phyloP scores from a whole-genome alignment of 1,139 yeast species.

The Hyphopichia burtonii region DNA sequence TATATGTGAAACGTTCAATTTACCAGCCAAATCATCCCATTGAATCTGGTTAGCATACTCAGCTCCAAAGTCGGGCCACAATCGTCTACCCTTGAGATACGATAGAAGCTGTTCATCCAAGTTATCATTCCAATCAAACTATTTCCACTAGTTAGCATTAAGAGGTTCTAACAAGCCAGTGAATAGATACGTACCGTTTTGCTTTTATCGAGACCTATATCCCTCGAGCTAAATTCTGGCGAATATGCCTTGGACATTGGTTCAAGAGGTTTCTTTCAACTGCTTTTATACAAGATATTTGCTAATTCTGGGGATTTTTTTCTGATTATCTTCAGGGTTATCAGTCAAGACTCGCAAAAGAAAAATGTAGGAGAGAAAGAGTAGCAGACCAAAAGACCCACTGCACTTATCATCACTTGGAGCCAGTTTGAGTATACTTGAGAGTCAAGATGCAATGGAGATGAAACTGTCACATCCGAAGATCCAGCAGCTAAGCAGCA shows the following conservation, averaged over 20 bases:
- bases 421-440: too few relatives aligned
- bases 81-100: background rate
- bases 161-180: background rate
- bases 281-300: too few relatives aligned
- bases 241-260: too few relatives aligned
- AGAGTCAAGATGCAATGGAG: background rate
- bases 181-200: background rate
- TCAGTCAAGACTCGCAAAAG: too few relatives aligned
- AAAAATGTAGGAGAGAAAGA: background rate
- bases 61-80: background rate
- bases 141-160: background rate
- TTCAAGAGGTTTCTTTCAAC: too few relatives aligned
- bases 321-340: too few relatives aligned
- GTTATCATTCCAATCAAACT: slow-evolving; percentile 1
- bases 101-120: background rate
- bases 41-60: background rate
- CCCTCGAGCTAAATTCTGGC: background rate
- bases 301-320: too few relatives aligned
- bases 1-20: slow-evolving; percentile 7
- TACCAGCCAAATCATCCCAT: slow-evolving; percentile 1
- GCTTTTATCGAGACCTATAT: background rate
- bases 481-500: background rate
- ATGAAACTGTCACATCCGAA: background rate
- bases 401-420: background rate
- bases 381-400: background rate